phyloP scores from a whole-genome alignment of 2,329 filamentous ascomycete species.

The Colletotrichum limetticola region DNA sequence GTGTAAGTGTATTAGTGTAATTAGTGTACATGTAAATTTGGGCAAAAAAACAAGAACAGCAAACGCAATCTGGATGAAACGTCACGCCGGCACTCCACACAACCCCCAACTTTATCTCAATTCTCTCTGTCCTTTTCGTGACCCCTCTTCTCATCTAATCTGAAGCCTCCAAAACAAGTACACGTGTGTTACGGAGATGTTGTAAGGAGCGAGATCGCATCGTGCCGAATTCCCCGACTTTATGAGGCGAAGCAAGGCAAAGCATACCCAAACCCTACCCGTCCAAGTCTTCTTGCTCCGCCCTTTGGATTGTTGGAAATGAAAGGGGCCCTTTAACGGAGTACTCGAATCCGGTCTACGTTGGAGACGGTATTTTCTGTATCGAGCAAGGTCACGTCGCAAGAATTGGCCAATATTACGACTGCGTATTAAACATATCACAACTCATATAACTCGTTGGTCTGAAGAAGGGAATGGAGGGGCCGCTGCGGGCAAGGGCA shows the following conservation, averaged over 20 bases:
- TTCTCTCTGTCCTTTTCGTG: neutral
- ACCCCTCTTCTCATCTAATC: neutral
- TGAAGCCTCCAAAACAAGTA: neutral
- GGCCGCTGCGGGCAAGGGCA: neutral
- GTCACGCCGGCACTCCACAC: neutral
- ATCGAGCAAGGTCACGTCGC: neutral
- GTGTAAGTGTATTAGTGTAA: too few species aligned
- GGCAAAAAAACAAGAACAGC: neutral
- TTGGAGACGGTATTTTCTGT: too few species aligned
- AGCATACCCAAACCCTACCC: neutral
- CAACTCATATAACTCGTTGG: neutral
- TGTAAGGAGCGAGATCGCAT: neutral
- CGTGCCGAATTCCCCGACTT: neutral
- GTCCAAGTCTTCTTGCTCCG: neutral
- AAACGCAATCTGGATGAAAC: neutral
- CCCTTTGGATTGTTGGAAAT: neutral
- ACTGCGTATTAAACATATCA: neutral
- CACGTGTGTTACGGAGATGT: neutral
- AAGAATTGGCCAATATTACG: neutral
- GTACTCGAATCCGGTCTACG: neutral
- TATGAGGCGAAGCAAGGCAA: neutral
- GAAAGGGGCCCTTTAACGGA: neutral
- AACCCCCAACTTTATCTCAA: slow-evolving; percentile 6
- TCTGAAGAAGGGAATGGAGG: neutral
- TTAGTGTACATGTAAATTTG: neutral